These are phyloP conservation scores for Pseudonectria foliicola DNA, from an alignment of 2,329 filamentous ascomycete genomes.

Conservation along the genomic window DNA sequence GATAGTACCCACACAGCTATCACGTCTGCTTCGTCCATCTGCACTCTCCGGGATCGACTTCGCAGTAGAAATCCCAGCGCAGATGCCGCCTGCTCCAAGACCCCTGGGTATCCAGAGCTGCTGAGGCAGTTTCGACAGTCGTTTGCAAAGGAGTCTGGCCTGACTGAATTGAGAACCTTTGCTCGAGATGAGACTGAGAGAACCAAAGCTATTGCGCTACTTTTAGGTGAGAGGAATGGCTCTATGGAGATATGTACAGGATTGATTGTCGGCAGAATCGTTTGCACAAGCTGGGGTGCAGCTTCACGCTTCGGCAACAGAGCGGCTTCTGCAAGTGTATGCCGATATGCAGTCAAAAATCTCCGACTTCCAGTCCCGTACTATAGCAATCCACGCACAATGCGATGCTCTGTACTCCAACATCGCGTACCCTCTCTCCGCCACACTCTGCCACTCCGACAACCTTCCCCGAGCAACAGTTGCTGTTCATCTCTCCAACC, in stretches of 20 bases:
- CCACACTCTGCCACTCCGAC: slow-evolving; percentile 24
- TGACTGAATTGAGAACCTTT: background rate
- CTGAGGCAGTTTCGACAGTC: slow-evolving; percentile 20
- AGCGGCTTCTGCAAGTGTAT: slow-evolving; percentile 17
- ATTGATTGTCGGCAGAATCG: slow-evolving; percentile 11
- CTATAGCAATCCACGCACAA: slow-evolving; percentile 8
- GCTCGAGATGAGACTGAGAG: no score
- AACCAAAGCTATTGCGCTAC: slow-evolving; percentile 5
- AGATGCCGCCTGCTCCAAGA: slow-evolving; percentile 2
- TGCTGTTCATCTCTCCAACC: slow-evolving; percentile 14
- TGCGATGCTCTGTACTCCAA: slow-evolving; percentile 23
- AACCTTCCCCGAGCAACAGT: slow-evolving; percentile 19
- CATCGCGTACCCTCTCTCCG: slow-evolving; percentile 24
- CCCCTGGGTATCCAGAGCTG: slow-evolving; percentile 7
- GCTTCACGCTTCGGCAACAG: slow-evolving; percentile 13
- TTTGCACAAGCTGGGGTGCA: slow-evolving; percentile 18
- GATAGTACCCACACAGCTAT: background rate
- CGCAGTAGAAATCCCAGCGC: slow-evolving; percentile 15
- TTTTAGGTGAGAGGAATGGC: slow-evolving; percentile 14
- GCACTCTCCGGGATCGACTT: slow-evolving; percentile 22
- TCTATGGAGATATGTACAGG: rapidly evolving
- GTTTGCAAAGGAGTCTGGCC: slow-evolving; percentile 7
- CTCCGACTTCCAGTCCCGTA: slow-evolving; percentile 11
- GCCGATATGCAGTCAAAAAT: slow-evolving; percentile 16
- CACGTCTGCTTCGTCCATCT: slow-evolving; percentile 8